phyloP scores from a whole-genome alignment of 2,329 filamentous ascomycete genomes.

The Harringtonia lauricola region DNA sequence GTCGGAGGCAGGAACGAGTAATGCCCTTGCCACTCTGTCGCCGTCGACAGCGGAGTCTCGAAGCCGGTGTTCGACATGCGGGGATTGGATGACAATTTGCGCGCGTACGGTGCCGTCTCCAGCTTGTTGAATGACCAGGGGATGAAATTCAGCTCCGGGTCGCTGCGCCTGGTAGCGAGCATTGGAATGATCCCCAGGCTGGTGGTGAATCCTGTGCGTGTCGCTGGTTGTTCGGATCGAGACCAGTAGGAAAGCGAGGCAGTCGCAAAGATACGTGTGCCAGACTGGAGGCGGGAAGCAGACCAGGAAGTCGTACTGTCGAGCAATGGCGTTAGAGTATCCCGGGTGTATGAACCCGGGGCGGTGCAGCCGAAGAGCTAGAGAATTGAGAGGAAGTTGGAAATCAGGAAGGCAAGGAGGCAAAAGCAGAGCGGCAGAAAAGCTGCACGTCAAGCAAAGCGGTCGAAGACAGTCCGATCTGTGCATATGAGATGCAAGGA shows the following conservation, averaged over 20 bases:
- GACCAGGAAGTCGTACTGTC: neutral
- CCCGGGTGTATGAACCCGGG: too few species aligned
- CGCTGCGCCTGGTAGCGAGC: slow-evolving; percentile 44
- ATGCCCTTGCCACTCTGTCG: slow-evolving; percentile 46
- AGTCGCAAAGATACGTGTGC: too few species aligned
- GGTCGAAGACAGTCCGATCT: neutral
- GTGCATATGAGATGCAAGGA: too few species aligned
- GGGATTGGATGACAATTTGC: slow-evolving; percentile 32
- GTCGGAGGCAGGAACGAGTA: slow-evolving; percentile 37
- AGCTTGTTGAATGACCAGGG: slow-evolving; percentile 44
- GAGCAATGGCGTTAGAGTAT: too few species aligned
- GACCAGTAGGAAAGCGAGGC: too few species aligned
- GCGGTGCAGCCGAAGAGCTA: too few species aligned
- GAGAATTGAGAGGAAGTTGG: neutral
- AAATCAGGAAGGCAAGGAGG: too few species aligned
- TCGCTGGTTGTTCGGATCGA: neutral
- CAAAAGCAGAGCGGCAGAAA: too few species aligned
- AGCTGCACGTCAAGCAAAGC: too few species aligned
- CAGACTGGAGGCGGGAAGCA: neutral
- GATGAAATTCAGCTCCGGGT: slow-evolving; percentile 35
- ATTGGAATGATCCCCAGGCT: slow-evolving; percentile 28
- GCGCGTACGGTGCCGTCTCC: slow-evolving; percentile 27
- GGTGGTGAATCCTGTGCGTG: neutral
- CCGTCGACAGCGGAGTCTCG: slow-evolving; percentile 38
- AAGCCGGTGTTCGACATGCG: slow-evolving; percentile 46